phyloP scores from a whole-genome alignment of 192 early-diverging fungal genomes.

The Helicostylum pulchrum region DNA sequence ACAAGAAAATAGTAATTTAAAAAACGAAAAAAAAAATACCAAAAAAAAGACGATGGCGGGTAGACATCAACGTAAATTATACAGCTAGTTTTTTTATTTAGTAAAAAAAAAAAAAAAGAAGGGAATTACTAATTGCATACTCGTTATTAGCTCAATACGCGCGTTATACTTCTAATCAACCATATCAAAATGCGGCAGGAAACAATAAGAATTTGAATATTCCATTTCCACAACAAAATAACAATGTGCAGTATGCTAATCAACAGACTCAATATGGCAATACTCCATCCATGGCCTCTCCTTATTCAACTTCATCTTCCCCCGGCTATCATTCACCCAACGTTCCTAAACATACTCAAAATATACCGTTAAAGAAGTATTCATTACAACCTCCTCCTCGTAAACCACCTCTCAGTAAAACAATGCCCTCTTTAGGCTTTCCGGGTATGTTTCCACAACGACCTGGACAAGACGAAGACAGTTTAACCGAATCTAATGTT shows the following conservation, averaged over 20 bases:
- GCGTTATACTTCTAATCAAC: slow-evolving; percentile 20
- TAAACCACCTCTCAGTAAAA: slow-evolving; percentile 34
- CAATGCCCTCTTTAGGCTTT: slow-evolving; percentile 38
- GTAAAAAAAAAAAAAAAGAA: neutral
- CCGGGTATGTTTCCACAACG: slow-evolving; percentile 62
- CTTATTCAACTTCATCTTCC: slow-evolving; percentile 47
- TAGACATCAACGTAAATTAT: slow-evolving; percentile 30
- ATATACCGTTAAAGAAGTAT: slow-evolving; percentile 43
- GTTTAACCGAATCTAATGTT: slow-evolving; percentile 58
- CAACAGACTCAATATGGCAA: slow-evolving; percentile 7
- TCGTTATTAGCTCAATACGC: slow-evolving; percentile 18
- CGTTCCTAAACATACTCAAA: slow-evolving; percentile 22
- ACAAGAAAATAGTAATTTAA: too few species aligned
- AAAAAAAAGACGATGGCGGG: slow-evolving; percentile 13
- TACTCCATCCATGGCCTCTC: slow-evolving; percentile 36
- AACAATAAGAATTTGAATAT: slow-evolving; percentile 24
- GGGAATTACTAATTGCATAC: neutral
- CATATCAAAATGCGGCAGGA: slow-evolving; percentile 3
- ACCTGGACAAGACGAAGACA: slow-evolving; percentile 41
- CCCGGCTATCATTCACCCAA: slow-evolving; percentile 41
- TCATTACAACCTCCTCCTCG: slow-evolving; percentile 43
- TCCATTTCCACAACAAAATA: slow-evolving; percentile 26
- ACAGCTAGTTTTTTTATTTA: neutral
- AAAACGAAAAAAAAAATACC: too few species aligned
- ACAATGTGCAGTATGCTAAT: neutral